These are phyloP conservation scores for Botrytis sinoallii DNA, from an alignment of 2,329 filamentous ascomycete genomes.

Conservation along the genomic window DNA sequence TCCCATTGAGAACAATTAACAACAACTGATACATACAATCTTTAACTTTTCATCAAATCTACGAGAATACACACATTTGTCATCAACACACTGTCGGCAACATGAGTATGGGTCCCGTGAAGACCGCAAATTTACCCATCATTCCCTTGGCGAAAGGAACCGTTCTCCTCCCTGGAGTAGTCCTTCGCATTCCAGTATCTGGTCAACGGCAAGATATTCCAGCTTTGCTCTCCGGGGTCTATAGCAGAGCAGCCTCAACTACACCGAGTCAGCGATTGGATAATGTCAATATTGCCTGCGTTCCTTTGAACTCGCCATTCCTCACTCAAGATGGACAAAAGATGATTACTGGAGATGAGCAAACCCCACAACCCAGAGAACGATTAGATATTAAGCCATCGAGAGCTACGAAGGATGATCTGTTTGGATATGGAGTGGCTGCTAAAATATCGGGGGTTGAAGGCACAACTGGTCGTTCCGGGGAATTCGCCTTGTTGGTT, in stretches of 20 bases:
- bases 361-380: constrained; percentile 36
- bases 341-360: constrained; percentile 64
- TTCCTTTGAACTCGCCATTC: constrained; percentile 75
- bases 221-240: constrained; percentile 80
- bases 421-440: constrained; percentile 80
- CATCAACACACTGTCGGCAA: neutral
- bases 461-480: constrained; percentile 57
- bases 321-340: constrained; percentile 73
- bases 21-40: neutral
- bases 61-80: neutral
- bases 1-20: neutral
- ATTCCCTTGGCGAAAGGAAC: constrained; percentile 77
- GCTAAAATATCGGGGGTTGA: constrained; percentile 77
- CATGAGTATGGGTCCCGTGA: constrained; percentile 17
- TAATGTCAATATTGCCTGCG: constrained; percentile 76
- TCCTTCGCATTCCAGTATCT: constrained; percentile 79
- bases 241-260: constrained; percentile 69
- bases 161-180: constrained; percentile 81
- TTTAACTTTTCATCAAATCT: neutral
- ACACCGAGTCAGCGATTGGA: constrained; percentile 62
- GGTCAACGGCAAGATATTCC: constrained; percentile 81
- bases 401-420: constrained; percentile 63
- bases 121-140: constrained; percentile 56
- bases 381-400: constrained; percentile 51
- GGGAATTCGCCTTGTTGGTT: constrained; percentile 79